Conservation (phyloP, 371 early-diverging fungal species). For the Nosema muscidifuracis region DNA sequence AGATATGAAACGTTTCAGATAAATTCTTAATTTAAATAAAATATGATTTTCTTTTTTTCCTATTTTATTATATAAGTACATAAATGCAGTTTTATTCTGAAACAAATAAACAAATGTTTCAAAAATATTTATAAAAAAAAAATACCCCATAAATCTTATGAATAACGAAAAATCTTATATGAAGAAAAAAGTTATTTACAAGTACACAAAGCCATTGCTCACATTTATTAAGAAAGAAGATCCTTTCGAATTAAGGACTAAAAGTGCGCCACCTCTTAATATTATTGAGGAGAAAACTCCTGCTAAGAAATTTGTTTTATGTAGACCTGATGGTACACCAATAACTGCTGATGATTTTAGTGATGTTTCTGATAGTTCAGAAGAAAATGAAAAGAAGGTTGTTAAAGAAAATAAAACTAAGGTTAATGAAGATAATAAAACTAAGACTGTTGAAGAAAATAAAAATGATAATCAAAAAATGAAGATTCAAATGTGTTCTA, state of each 20-base stretch:
- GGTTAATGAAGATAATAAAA: background rate
- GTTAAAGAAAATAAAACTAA: background rate
- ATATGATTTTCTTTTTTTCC: too few species aligned
- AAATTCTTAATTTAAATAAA: too few species aligned
- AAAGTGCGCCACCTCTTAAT: constrained; percentile 32
- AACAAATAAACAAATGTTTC: too few species aligned
- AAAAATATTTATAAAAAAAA: too few species aligned
- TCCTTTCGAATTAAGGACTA: constrained; percentile 10
- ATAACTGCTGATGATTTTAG: constrained; percentile 21
- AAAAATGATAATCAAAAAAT: background rate
- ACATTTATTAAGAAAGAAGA: constrained; percentile 11
- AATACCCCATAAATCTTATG: background rate
- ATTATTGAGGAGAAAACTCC: background rate
- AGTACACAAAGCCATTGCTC: constrained; percentile 17
- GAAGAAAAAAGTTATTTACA: constrained; percentile 37
- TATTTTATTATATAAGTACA: too few species aligned
- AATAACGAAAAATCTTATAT: background rate
- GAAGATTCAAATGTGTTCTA: background rate
- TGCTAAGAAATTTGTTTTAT: background rate
- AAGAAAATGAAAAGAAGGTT: background rate
- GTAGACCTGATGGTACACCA: constrained; percentile 29
- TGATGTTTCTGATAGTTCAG: constrained; percentile 12
- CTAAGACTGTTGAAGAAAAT: background rate
- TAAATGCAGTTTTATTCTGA: too few species aligned
- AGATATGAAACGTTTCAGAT: too few species aligned